These are phyloP conservation scores for Yarrowia sp. DNA, from an alignment of 805 yeast genomes.

Conservation along the genomic window DNA sequence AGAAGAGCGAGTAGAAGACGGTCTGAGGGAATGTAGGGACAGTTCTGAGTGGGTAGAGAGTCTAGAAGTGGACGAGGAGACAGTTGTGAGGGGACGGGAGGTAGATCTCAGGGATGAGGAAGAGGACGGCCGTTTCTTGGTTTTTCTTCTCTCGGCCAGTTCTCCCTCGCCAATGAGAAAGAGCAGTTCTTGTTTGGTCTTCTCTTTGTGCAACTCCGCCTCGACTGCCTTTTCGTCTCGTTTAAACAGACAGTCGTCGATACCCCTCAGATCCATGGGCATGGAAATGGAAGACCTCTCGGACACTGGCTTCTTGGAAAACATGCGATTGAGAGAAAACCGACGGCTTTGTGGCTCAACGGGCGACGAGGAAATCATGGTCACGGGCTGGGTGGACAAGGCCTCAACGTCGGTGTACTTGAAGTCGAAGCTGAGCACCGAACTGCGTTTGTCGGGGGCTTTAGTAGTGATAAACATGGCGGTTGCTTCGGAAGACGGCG, in stretches of 20 bases:
- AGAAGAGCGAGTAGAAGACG: background rate
- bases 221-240: background rate
- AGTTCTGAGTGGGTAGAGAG: background rate
- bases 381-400: constrained; percentile 12
- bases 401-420: constrained; percentile 21
- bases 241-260: constrained; percentile 11
- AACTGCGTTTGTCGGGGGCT: constrained; percentile 7
- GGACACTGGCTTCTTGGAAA: background rate
- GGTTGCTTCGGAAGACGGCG: background rate
- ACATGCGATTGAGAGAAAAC: constrained; percentile 1
- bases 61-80: background rate
- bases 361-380: constrained; percentile 1
- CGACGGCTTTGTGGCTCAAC: background rate
- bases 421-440: constrained; percentile 1
- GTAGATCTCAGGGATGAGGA: background rate
- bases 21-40: background rate
- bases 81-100: background rate
- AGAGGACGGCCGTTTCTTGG: background rate
- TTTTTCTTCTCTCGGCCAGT: background rate
- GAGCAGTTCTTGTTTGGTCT: constrained; percentile 1
- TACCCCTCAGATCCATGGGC: background rate
- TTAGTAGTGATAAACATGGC: constrained; percentile 16
- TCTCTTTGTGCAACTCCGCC: background rate
- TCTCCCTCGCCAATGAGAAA: constrained; percentile 14
- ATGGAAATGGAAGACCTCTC: background rate